Evolutionary conservation across 352 stramenopile species (phyloP), one percentile per base, ranked within the genome.

Genomic region (Aphanomyces stellatus): DNA sequence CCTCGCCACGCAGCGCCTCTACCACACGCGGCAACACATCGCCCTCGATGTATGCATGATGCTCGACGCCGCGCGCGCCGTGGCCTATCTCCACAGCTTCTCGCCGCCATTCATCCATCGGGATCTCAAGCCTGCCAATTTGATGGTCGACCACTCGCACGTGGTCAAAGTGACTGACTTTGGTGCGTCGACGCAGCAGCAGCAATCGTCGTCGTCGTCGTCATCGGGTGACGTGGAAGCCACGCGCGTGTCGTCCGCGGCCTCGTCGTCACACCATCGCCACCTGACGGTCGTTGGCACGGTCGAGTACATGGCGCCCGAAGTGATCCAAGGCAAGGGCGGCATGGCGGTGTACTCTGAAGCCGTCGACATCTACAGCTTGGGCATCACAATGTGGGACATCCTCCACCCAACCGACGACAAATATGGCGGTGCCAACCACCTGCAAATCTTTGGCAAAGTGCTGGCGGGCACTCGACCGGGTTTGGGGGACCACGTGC

Each of bases 231-330:
- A 17, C 8, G 37, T 17, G 37, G 17, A 8, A 17, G 17, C 8
- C 8, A 43, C 8, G 37, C 8, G 8, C 17, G 37, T 43, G 37
- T 43, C 17, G n/a, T n/a, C n/a, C n/a, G n/a, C n/a, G n/a, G n/a
- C n/a, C n/a, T n/a, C n/a, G n/a, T n/a, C n/a, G n/a, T n/a, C n/a
- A n/a, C n/a, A n/a, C n/a, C n/a, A n/a, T n/a, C 57, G 4, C 6
- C 15, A 28, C 31, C 13, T 86, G 33, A 90, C 84, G 19, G 79
- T 92, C 25, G 72, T 75, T 11, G 80, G 84, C 24, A 90, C 80
- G 5, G 79, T 76, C 24, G 84, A 93, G 53, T 93, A 91, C 71
- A 93, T 93, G 84, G 82, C 84, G 3, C 84, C 82, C 17, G 84
- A 93, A 71, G 31, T 93, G 30, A 93, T 93, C 34, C 69, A 77